phyloP scores from a whole-genome alignment of 768 basidiomycete species.

The Leucocoprinus leucothites region DNA sequence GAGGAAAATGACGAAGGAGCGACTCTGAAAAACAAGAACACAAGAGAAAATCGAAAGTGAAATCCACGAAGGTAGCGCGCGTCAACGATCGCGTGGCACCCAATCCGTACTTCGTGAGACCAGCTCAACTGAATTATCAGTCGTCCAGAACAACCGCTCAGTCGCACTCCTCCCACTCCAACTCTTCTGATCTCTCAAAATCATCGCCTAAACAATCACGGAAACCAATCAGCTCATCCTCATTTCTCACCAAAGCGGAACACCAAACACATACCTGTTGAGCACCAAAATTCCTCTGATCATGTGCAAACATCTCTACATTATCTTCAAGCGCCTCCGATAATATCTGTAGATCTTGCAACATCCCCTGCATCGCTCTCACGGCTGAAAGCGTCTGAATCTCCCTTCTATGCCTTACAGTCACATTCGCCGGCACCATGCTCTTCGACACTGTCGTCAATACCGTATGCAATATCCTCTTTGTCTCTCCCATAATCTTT shows the following conservation, averaged over 20 bases:
- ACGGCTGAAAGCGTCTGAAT: slow-evolving; percentile 68
- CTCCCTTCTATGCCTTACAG: slow-evolving; percentile 75
- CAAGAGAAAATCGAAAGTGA: too few relatives aligned
- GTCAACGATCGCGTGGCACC: slow-evolving; percentile 63
- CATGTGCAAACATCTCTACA: slow-evolving; percentile 87
- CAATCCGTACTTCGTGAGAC: slow-evolving; percentile 84
- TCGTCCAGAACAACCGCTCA: slow-evolving; percentile 90
- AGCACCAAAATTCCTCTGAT: slow-evolving; percentile 93
- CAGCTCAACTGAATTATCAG: slow-evolving; percentile 86
- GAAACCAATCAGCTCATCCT: neutral
- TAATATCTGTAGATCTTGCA: slow-evolving; percentile 84
- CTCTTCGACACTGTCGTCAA: slow-evolving; percentile 78
- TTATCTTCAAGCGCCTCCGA: slow-evolving; percentile 90
- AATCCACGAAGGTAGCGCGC: too few relatives aligned
- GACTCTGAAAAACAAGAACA: neutral
- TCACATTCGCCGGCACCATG: slow-evolving; percentile 46
- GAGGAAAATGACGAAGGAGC: slow-evolving; percentile 12
- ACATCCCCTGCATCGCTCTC: slow-evolving; percentile 77
- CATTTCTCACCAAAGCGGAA: neutral
- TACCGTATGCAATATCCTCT: slow-evolving; percentile 88
- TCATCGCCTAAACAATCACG: slow-evolving; percentile 70
- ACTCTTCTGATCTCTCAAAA: slow-evolving; percentile 91
- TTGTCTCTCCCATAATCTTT: slow-evolving; percentile 88
- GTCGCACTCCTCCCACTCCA: slow-evolving; percentile 92
- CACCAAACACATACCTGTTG: slow-evolving; percentile 69